Base-by-base conservation (phyloP, 164 flowering plant genomes). In the Kingdonia uniflora region DNA sequence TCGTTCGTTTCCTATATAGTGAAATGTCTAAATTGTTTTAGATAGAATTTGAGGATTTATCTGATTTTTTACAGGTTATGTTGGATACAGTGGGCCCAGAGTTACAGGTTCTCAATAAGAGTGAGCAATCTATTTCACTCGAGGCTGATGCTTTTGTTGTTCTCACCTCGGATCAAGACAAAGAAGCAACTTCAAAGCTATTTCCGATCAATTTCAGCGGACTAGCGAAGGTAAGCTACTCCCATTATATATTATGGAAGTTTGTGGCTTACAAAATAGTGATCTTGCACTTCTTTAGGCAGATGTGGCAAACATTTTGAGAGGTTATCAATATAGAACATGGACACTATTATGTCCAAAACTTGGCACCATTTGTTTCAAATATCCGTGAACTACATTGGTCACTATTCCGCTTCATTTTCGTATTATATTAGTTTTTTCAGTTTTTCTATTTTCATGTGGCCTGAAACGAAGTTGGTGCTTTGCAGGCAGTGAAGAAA, bases 81-180 rank as follows among this genome's bases (percentile, higher is more conserved):
- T 65, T 88, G 42, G 97, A 88, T 55, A 85, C 97, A 0, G 87
- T 83, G 58, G 97, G 97, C 2, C 69, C 97, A 15, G 97, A 88
- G 72, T 52, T 88, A 76, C 95, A 83, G 69, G 97, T 88, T 45
- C 75, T 80, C 33, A 88, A 88, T 48, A 81, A 72, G 51, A 69
- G 64, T 56, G 92, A 75, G 74, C 65, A 57, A 11, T 23, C 87
- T 13, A 81, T 88, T 57, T 64, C 84, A 2, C 92, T 88, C 33
- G 54, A 68, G 64, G 89, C 61, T 2, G 80, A 81, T 64, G 88
- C 55, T 5, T n/a, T 51, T 55, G 92, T 88, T 55, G 72, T 74
- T 60, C 67, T 88, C 57, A 88, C 95, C n/a, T 91, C 97, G 1
- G 61, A 83, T 75, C 78, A 66, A 53, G 81, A 64, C 11, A 66